Evolutionary conservation across 176 grass and related monocot genomes (phyloP), one percentile per base, ranked within the genome.

Genomic region (Eleusine coracana): DNA sequence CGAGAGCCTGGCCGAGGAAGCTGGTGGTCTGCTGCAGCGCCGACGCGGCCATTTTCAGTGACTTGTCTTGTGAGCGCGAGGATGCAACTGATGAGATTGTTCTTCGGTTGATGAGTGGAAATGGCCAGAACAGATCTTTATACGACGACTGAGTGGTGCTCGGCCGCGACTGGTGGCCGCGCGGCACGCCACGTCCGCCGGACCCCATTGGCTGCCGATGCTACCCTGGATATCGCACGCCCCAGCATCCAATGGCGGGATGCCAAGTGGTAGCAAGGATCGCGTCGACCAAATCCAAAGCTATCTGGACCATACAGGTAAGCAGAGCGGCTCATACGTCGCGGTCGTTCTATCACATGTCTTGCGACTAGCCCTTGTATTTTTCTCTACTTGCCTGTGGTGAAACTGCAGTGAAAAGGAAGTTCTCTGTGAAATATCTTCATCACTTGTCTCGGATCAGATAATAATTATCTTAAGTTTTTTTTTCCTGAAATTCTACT

Each of bases 21-120:
- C 87, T 70, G 38, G 92, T 85, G 65, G 83, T 84, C 71, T 88
- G 78, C 63, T 94, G 92, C 16, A 94, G 75, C 31, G 92, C 89
- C 20, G 88, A 91, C 49, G 86, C 64, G 11, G 89, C 89, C 92
- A 94, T 94, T 8, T 72, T 66, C 18, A 20, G 0, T 3, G 54
- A 1, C 34, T 39, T 45, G 60, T 36, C 7, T 14, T 31, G 28
- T 16, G 41, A 48, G 37, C 14, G 29, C 18, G 10, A 45, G 5
- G 37, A 5, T 18, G 39, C 20, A 2, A 3, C 25, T 68, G 34
- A 54, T 18, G 21, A 1, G 17, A 15, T n/a, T 41, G 7, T 15
- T 18, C 7, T 25, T 41, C n/a, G 27, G 80, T 15, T 46, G 80
- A 67, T 86, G 21, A n/a, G 8, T 66, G 67, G 70, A 31, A 68